Base-by-base conservation (phyloP, 305 asterid species). In the Striga hermonthica region DNA sequence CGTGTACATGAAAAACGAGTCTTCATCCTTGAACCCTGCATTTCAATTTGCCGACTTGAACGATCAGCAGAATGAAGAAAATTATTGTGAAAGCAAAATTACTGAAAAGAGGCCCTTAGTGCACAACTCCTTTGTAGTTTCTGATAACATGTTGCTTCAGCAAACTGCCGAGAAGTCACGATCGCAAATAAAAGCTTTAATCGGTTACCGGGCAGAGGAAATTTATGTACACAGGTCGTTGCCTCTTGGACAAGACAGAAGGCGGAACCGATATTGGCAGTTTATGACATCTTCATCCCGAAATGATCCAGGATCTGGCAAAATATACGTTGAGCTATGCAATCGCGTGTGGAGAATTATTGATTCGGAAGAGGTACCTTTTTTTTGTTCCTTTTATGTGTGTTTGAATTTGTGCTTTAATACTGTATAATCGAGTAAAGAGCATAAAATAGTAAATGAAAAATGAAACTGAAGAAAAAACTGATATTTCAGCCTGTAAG, bases 231-330 rank as follows among this genome's bases (percentile, higher is more conserved):
- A 80, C 72, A 77, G 90, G 78, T 86, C 94, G 22, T 75, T 86
- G 58, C 90, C 94, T 68, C 76, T 86, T 55, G 94, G 90, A 70
- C 88, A 78, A 69, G 94, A 86, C 80, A 74, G 94, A 65, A 73
- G 94, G 68, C 82, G 86, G 49, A 86, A 84, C 65, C 88, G 94
- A 11, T 84, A 86, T 72, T 84, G 94, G 94, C 81, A 72, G 16
- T 80, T 80, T 78, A 84, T 82, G 68, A 87, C 94, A 31, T 78
- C 90, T 61, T 73, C 83, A 14, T 82, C 90, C 62, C 66, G 85
- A 40, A 75, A 75, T 16, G 94, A 86, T 77, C 90, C 94, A 59
- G 94, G 94, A 71, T 83, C 90, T 62, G 94, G 90, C 71, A 77
- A 84, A 75, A 84, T 86, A 58, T 82, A 82, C 68, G 74, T 86